phyloP scores from a whole-genome alignment of 2,329 filamentous ascomycete species.

The Ceratocystiopsis sp. region DNA sequence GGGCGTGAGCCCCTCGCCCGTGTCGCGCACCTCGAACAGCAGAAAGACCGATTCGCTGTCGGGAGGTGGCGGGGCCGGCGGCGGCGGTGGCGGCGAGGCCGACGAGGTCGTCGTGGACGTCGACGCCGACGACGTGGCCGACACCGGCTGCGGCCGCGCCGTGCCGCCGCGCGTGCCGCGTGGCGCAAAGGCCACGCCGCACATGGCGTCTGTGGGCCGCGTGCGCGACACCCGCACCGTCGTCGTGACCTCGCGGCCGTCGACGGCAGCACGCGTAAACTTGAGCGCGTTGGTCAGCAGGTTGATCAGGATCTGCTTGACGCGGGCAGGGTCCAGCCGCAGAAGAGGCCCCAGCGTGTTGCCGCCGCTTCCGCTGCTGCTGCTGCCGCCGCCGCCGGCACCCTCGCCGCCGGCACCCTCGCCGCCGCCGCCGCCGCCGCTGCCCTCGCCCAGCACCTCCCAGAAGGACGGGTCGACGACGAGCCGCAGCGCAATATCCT shows the following conservation, averaged over 20 bases:
- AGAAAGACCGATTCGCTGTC: slow-evolving; percentile 40
- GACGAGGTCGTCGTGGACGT: background rate
- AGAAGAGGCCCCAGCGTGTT: slow-evolving; percentile 49
- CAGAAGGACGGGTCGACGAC: slow-evolving; percentile 44
- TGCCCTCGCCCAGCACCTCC: background rate
- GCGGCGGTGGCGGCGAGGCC: background rate
- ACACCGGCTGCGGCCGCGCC: too few relatives aligned
- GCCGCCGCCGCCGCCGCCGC: too few relatives aligned
- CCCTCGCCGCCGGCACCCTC: too few relatives aligned
- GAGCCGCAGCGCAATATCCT: slow-evolving; percentile 50
- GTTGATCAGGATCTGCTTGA: slow-evolving; percentile 67
- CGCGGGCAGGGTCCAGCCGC: slow-evolving; percentile 51
- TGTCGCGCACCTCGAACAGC: slow-evolving; percentile 59
- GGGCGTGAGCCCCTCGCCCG: slow-evolving; percentile 53
- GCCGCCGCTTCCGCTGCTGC: too few relatives aligned
- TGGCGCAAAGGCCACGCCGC: slow-evolving; percentile 44
- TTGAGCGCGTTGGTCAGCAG: slow-evolving; percentile 69
- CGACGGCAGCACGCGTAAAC: slow-evolving; percentile 47
- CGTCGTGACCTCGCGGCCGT: slow-evolving; percentile 36
- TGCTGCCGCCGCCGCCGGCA: too few relatives aligned
- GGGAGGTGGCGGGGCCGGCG: background rate
- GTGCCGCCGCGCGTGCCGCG: slow-evolving; percentile 7
- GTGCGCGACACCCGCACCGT: slow-evolving; percentile 26
- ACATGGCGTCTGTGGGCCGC: slow-evolving; percentile 22
- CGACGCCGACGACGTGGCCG: background rate